phyloP scores from a whole-genome alignment of 495 filamentous ascomycete species.

The Penicillium angulare region DNA sequence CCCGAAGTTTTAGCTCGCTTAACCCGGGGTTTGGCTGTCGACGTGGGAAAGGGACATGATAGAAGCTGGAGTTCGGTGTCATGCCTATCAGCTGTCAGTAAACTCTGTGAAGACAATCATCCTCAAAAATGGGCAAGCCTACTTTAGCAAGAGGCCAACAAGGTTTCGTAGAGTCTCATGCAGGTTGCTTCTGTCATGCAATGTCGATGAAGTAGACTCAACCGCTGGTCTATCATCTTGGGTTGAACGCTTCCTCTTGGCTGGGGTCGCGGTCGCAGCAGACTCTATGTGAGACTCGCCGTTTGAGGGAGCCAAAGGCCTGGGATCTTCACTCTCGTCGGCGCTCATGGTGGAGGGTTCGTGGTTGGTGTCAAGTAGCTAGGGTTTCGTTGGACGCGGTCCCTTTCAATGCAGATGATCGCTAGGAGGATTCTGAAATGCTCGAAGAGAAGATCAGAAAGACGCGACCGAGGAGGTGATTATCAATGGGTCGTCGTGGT shows the following conservation, averaged over 20 bases:
- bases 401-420: slow-evolving; percentile 11
- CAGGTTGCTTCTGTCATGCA: slow-evolving; percentile 37
- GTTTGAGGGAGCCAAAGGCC: slow-evolving; percentile 37
- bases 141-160: slow-evolving; percentile 41
- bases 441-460: slow-evolving; percentile 2
- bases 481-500: slow-evolving; percentile 4
- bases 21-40: slow-evolving; percentile 42
- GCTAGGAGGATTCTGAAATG: slow-evolving; percentile 9
- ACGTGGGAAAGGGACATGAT: slow-evolving; percentile 39
- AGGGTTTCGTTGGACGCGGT: slow-evolving; percentile 26
- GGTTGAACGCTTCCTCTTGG: slow-evolving; percentile 47
- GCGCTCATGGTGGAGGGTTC: slow-evolving; percentile 41
- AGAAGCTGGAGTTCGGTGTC: slow-evolving; percentile 45
- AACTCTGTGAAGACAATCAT: neutral
- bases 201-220: slow-evolving; percentile 24
- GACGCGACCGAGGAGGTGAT: slow-evolving; percentile 4
- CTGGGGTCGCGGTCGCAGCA: slow-evolving; percentile 36
- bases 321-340: slow-evolving; percentile 38
- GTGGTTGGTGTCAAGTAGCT: slow-evolving; percentile 24
- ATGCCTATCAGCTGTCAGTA: slow-evolving; percentile 34
- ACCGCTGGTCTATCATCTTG: slow-evolving; percentile 37
- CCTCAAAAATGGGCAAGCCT: slow-evolving; percentile 2
- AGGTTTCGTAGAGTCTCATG: slow-evolving; percentile 43
- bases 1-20: slow-evolving; percentile 50
- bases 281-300: slow-evolving; percentile 38